phyloP scores from a whole-genome alignment of 2,329 filamentous ascomycete species.

The Thermochaetoides dissita region DNA sequence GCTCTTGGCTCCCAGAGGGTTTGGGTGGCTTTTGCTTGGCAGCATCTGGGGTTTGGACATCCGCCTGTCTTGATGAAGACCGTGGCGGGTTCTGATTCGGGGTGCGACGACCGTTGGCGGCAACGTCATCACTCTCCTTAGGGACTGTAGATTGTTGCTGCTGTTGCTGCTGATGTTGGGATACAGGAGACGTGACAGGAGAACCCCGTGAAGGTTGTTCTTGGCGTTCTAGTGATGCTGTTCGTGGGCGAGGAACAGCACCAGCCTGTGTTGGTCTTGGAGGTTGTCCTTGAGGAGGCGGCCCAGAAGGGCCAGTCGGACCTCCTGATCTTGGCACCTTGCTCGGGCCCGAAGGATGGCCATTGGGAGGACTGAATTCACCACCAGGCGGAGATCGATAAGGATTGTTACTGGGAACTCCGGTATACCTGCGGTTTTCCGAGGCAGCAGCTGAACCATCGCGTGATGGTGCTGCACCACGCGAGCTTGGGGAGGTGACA shows the following conservation, averaged over 20 bases:
- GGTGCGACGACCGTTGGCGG: constrained; percentile 48
- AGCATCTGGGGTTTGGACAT: constrained; percentile 17
- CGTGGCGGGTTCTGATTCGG: constrained; percentile 26
- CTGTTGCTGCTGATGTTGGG: constrained; percentile 5
- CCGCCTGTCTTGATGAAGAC: constrained; percentile 20
- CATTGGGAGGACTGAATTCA: constrained; percentile 18
- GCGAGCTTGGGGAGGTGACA: constrained; percentile 15
- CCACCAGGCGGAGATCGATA: constrained; percentile 25
- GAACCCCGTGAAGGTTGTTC: constrained; percentile 21
- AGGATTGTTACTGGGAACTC: constrained; percentile 27
- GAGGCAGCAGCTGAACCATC: constrained; percentile 38
- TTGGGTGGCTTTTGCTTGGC: constrained; percentile 31
- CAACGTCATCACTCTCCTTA: constrained; percentile 35
- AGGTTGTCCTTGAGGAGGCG: constrained; percentile 41
- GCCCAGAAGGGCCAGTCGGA: constrained; percentile 29
- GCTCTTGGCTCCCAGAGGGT: constrained; percentile 46
- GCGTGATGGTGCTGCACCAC: constrained; percentile 29
- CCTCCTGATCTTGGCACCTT: constrained; percentile 28
- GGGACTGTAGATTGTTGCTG: constrained; percentile 4
- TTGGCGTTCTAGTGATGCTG: constrained; percentile 34
- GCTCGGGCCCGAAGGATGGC: constrained; percentile 20
- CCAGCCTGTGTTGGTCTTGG: constrained; percentile 33
- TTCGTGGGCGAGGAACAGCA: constrained; percentile 29
- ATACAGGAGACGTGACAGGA: constrained; percentile 30
- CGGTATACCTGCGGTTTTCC: constrained; percentile 36